Evolutionary conservation across 2,329 filamentous ascomycete species (phyloP).

Genomic region (Knoxdaviesia capensis): DNA sequence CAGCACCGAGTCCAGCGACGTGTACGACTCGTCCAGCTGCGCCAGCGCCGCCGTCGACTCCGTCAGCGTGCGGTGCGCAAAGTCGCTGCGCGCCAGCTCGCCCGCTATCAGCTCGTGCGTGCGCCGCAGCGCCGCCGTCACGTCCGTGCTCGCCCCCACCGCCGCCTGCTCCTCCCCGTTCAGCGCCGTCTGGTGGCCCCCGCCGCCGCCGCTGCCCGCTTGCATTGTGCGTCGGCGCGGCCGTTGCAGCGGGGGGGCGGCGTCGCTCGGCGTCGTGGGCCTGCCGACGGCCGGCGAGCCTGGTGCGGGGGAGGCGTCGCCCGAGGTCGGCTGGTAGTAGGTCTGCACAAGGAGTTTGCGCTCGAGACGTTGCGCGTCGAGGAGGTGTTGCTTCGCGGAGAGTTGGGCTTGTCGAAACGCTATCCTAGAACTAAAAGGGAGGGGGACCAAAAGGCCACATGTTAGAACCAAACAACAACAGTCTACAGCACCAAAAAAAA

Average conservation of each 20-base stretch:
- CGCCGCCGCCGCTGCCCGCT: conserved; percentile 7
- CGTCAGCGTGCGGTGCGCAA: conserved; percentile 73
- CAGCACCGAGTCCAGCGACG: conserved; percentile 57
- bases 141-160: conserved; percentile 58
- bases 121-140: conserved; percentile 64
- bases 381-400: conserved; percentile 53
- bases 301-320: conserved; percentile 12
- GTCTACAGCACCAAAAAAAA: background rate
- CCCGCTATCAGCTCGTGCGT: conserved; percentile 74
- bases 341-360: conserved; percentile 54
- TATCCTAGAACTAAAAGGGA: conserved; percentile 25
- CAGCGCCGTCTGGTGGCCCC: conserved; percentile 11
- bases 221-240: conserved; percentile 5
- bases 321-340: conserved; percentile 25
- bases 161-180: conserved; percentile 52
- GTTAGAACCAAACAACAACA: conserved; percentile 1
- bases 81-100: conserved; percentile 71
- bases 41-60: conserved; percentile 69
- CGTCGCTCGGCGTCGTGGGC: conserved; percentile 5
- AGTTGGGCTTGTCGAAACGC: conserved; percentile 71
- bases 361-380: conserved; percentile 55
- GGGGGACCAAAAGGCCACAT: conserved; percentile 1
- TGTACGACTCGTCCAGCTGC: conserved; percentile 65
- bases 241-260: conserved; percentile 9
- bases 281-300: conserved; percentile 7